Base-by-base conservation (phyloP, 2,329 filamentous ascomycete species). In the Sporothrix dimorphospora region DNA sequence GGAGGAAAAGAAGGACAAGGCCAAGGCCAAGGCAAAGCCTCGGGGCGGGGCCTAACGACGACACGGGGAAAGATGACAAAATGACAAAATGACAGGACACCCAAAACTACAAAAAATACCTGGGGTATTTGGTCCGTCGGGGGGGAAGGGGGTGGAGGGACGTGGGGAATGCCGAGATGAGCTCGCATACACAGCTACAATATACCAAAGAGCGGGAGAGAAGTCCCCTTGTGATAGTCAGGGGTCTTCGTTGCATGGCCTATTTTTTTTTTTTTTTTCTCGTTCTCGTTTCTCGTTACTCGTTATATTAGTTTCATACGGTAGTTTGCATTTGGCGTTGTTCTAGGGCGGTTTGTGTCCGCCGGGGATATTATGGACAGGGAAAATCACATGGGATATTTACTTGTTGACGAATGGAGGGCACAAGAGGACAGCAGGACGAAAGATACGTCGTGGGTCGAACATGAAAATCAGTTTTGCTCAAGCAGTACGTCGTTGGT, bases 1-100 rank as follows among this genome's bases (percentile, higher is more conserved):
- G 87, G 90, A 93, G 75, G 94, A 97, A 72, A 94, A 95, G 78
- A 98, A 98, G 85, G 93, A 94, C 76, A 99, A 98, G 88, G 94
- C 94, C 76, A 93, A 93, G 75, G 88, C 90, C 27, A 99, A 98
- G 84, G 87, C 91, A 6, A 97, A 95, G 84, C 94, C 95, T 16
- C 89, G 93, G 74, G 91, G 90, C 27, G 85, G 88, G 34, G 83
- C 81, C 21, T 88, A 42, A 63, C 7, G 30, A 40, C 53, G 3
- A 11, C 34, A 63, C n/a, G 21, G 5, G 11, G 19, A 6, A 24
- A 27, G 42, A 34, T 49, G 34, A n/a, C 27, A 27, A 8, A 21
- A n/a, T 19, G 19, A 42, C 42, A 27, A 47, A 30, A 63, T 24
- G 51, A 67, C n/a, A 24, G 27, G 14, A 34, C 42, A 16, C 38